Evolutionary conservation across 371 early-diverging fungal genomes (phyloP).

Genomic region (Saksenaea vasiformis): DNA sequence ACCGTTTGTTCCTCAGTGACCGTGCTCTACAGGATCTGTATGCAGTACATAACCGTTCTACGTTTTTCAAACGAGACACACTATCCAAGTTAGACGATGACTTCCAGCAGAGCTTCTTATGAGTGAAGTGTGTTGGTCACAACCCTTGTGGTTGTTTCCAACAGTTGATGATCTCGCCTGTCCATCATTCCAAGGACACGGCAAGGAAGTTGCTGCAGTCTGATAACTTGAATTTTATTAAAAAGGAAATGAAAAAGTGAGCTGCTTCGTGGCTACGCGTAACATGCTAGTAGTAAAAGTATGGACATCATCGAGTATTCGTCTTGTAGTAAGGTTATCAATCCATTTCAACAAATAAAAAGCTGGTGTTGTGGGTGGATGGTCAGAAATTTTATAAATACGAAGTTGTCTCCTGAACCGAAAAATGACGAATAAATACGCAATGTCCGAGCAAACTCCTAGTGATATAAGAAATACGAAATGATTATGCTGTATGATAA

Average conservation of each 20-base stretch:
- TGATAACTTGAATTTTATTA: conserved; percentile 30
- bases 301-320: too few relatives aligned
- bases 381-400: too few relatives aligned
- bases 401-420: too few relatives aligned
- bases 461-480: too few relatives aligned
- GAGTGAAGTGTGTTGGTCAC: conserved; percentile 46
- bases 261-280: too few relatives aligned
- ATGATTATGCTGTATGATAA: too few relatives aligned
- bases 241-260: conserved; percentile 23
- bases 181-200: conserved; percentile 40
- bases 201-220: conserved; percentile 43
- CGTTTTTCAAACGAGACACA: conserved; percentile 54
- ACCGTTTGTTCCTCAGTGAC: conserved; percentile 46
- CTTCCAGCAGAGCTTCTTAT: conserved; percentile 41
- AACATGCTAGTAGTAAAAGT: too few relatives aligned
- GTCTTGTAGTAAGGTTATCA: too few relatives aligned
- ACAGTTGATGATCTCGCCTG: conserved; percentile 46
- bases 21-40: conserved; percentile 61
- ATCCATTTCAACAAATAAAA: too few relatives aligned
- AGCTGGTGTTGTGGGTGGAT: too few relatives aligned
- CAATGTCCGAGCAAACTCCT: too few relatives aligned
- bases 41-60: conserved; percentile 54
- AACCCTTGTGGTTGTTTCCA: conserved; percentile 21
- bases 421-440: too few relatives aligned
- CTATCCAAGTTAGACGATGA: conserved; percentile 48